Percentiles rank a stretch among this genome's conserved stretches.
phyloP scores from a whole-genome alignment of 495 filamentous ascomycete genomes.

The Rostrohypoxylon terebratum region DNA sequence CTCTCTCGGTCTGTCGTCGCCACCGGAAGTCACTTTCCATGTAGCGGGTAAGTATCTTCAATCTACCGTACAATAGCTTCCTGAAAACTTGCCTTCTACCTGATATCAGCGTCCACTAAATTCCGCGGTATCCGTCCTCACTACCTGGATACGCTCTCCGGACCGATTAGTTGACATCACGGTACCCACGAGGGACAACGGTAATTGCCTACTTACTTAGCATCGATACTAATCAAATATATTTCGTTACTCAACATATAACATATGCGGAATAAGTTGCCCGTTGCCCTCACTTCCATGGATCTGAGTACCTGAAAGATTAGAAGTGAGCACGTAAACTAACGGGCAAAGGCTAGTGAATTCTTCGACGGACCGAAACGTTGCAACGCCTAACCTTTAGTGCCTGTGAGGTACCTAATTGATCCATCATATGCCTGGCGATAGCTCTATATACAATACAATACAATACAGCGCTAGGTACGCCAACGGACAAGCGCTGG shows the following conservation, averaged over 20 bases:
- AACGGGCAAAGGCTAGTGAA: too few relatives aligned
- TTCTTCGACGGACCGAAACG: too few relatives aligned
- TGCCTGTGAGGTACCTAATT: too few relatives aligned
- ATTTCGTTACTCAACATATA: not conserved
- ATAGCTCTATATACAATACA: not conserved
- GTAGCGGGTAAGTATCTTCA: not conserved
- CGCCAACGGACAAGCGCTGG: not conserved
- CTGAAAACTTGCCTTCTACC: too few relatives aligned
- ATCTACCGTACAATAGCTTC: not conserved
- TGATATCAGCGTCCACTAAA: too few relatives aligned
- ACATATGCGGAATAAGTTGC: not conserved
- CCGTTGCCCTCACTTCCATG: not conserved
- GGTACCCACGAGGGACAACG: not conserved
- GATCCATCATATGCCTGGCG: too few relatives aligned
- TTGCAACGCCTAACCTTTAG: too few relatives aligned
- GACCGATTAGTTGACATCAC: conserved; percentile 1
- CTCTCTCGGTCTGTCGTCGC: not conserved
- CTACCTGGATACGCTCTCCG: not conserved
- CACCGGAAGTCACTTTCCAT: not conserved
- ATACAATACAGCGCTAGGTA: not conserved
- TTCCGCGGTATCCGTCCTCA: not conserved
- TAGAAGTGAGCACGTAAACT: too few relatives aligned
- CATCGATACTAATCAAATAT: not conserved
- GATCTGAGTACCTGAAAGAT: not conserved
- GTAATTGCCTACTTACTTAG: not conserved